Percentiles rank a stretch among this genome's conserved stretches.
These are phyloP conservation scores for Adenanthera pavonina DNA, from an alignment of 306 rosid species.

Conservation along the genomic window DNA sequence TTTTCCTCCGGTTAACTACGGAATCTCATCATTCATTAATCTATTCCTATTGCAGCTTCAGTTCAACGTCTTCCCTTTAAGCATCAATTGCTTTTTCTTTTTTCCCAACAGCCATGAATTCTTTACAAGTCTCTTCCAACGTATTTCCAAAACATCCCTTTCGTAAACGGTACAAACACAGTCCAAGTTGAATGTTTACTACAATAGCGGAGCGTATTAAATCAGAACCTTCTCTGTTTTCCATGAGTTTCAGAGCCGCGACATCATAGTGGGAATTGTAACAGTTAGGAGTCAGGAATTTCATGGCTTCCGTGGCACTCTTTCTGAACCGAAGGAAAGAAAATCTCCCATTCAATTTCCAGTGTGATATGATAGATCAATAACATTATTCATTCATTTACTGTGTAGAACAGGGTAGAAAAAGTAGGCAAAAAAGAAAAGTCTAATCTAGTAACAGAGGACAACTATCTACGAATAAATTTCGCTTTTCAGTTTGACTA, in stretches of 20 bases:
- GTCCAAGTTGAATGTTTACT: background rate
- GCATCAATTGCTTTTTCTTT: background rate
- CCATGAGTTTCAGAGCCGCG: background rate
- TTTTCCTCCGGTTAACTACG: slow-evolving; percentile 23
- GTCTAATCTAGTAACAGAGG: background rate
- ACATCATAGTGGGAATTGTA: background rate
- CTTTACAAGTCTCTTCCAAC: background rate
- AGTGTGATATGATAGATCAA: background rate
- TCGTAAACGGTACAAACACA: background rate
- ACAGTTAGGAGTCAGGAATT: background rate
- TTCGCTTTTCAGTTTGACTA: slow-evolving; percentile 38
- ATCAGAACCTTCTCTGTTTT: background rate
- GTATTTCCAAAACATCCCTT: background rate
- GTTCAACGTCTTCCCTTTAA: slow-evolving; percentile 4
- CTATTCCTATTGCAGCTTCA: background rate
- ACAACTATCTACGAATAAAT: slow-evolving; percentile 40
- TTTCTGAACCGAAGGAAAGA: background rate
- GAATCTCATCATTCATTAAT: slow-evolving; percentile 36
- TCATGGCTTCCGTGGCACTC: background rate
- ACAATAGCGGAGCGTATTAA: background rate
- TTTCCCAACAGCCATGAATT: background rate
- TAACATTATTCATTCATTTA: background rate
- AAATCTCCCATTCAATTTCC: background rate
- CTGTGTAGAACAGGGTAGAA: background rate
- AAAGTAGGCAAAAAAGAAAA: background rate